Conservation (phyloP, 2,329 filamentous ascomycete species). For the Sarocladiaceae sp. region DNA sequence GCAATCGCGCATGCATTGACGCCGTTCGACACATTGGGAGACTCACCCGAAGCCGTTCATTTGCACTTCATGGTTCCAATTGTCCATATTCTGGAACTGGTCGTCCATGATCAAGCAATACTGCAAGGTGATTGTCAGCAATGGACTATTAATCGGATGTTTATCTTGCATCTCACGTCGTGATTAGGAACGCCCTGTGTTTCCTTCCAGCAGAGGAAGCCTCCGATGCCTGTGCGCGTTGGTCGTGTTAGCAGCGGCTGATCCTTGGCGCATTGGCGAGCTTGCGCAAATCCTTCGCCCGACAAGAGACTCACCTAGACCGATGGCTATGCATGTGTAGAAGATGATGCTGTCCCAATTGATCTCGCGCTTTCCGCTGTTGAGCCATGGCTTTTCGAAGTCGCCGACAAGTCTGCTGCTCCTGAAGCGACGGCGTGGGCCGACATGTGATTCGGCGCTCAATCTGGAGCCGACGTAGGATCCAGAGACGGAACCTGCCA, state of each 20-base stretch:
- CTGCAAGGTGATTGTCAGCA: slow-evolving; percentile 16
- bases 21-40: slow-evolving; percentile 23
- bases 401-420: slow-evolving; percentile 28
- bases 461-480: neutral
- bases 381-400: slow-evolving; percentile 36
- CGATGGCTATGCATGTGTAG: slow-evolving; percentile 18
- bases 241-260: neutral
- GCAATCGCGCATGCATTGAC: neutral
- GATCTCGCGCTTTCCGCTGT: slow-evolving; percentile 15
- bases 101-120: slow-evolving; percentile 50
- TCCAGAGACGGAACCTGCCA: neutral
- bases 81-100: slow-evolving; percentile 40
- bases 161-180: slow-evolving; percentile 20
- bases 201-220: slow-evolving; percentile 4
- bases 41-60: slow-evolving; percentile 28
- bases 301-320: slow-evolving; percentile 16
- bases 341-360: slow-evolving; percentile 24
- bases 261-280: neutral
- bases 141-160: neutral
- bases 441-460: neutral
- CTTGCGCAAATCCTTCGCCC: neutral
- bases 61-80: slow-evolving; percentile 45
- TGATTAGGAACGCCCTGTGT: slow-evolving; percentile 25
- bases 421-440: slow-evolving; percentile 20
- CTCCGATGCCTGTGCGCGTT: neutral